Evolutionary conservation across 169 alveolate genomes (phyloP), one percentile per base, ranked within the genome.

Genomic region (Plasmodium chabaudi): DNA sequence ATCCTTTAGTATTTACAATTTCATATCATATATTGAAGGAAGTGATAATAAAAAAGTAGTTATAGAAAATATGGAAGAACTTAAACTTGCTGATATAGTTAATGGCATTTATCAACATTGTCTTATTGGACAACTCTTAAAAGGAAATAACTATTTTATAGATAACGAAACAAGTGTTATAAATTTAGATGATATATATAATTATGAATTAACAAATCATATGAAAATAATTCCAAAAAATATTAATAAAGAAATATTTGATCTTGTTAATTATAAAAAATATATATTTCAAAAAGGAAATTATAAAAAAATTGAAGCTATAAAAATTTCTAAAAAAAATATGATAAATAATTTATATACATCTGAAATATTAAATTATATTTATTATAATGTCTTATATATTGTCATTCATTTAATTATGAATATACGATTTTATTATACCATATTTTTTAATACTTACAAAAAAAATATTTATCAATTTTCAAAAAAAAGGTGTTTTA

Each of bases 1-100:
- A 25, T 67, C 90, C 13, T 47, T 82, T 46, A 82, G 84, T n/a
- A 82, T 82, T 10, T 82, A 82, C 19, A 82, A 82, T 13, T 82
- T 82, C 13, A 34, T 82, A 67, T 55, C 72, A 1, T 61, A 53
- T 13, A 23, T 56, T 51, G 42, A 34, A 34, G 0, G 42, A 34
- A 5, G 42, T 34, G 23, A 47, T 44, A 55, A 56, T 59, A 53
- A 64, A 44, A 42, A 12, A 19, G 49, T 17, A 3, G 4, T 44
- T 7, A 53, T 79, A n/a, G 89, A 79, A 56, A 25, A 67, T 17
- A 9, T 82, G 21, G 90, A 82, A 59, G 10, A 2, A 9, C 13
- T 82, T 13, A 82, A 21, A n/a, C 21, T 82, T 25, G 10, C 12
- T 7, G 84, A 82, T 9, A 61, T 82, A 12, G 27, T 55, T 5